A percentile compares a stretch with the other conserved stretches of the same genome.
Conservation (phyloP, 495 filamentous ascomycete genomes). For the Rusavskia elegans region DNA sequence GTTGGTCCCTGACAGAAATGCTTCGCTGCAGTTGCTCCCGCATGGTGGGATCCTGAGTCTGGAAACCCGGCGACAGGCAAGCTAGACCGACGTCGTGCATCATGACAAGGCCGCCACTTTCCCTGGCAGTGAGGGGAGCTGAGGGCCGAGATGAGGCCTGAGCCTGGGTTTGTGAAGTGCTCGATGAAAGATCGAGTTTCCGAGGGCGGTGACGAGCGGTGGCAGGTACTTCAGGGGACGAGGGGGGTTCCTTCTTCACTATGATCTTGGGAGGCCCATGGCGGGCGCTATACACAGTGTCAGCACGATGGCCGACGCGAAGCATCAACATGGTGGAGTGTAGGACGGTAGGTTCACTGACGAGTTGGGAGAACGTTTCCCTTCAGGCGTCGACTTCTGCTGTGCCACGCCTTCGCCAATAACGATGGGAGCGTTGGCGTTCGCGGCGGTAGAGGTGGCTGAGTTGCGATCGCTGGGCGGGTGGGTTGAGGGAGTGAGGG, state of each 20-base stretch:
- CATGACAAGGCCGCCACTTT: conserved; percentile 55
- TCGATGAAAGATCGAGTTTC: conserved; percentile 74
- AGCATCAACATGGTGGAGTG: conserved; percentile 6
- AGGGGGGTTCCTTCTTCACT: conserved; percentile 90
- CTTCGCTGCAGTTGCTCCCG: conserved; percentile 88
- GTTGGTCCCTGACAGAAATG: conserved; percentile 83
- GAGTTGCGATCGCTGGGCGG: conserved; percentile 14
- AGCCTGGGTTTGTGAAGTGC: conserved; percentile 36
- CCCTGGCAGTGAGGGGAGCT: conserved; percentile 64
- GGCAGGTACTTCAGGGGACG: conserved; percentile 57
- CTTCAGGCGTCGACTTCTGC: conserved; percentile 30
- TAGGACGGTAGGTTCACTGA: conserved; percentile 23
- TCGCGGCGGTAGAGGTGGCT: conserved; percentile 10
- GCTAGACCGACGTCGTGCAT: conserved; percentile 91
- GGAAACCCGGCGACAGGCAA: conserved; percentile 88
- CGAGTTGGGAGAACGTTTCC: conserved; percentile 37
- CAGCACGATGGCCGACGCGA: conserved; percentile 6
- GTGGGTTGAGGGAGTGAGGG: conserved; percentile 23
- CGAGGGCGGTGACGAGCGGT: conserved; percentile 69
- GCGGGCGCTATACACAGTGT: conserved; percentile 17
- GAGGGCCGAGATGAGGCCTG: conserved; percentile 45
- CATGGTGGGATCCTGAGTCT: conserved; percentile 92
- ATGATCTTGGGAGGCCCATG: conserved; percentile 53
- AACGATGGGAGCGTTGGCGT: conserved; percentile 12
- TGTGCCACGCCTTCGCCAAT: conserved; percentile 22